Conservation (phyloP, 352 stramenopile genomes). For the Peronospora belbahrii region DNA sequence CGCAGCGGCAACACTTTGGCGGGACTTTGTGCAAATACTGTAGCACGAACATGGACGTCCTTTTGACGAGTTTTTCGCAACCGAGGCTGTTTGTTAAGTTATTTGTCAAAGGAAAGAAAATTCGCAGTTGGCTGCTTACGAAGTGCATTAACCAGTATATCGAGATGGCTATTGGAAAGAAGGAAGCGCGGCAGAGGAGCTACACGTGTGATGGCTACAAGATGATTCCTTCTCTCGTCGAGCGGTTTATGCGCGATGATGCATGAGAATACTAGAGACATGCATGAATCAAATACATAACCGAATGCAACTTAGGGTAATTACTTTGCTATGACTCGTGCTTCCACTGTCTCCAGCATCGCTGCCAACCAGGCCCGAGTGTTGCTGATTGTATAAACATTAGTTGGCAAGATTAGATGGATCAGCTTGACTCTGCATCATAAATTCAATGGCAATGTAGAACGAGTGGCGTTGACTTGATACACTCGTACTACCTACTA, state of each 20-base stretch:
- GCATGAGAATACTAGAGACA: conserved; percentile 1
- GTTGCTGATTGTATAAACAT: too few relatives aligned
- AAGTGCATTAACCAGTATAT: conserved; percentile 32
- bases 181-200: conserved; percentile 13
- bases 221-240: conserved; percentile 26
- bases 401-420: too few relatives aligned
- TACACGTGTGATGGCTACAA: conserved; percentile 24
- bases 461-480: too few relatives aligned
- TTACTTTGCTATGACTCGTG: too few relatives aligned
- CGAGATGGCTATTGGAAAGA: conserved; percentile 20
- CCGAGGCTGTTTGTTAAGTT: conserved; percentile 30
- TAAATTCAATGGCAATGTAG: too few relatives aligned
- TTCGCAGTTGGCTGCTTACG: conserved; percentile 20
- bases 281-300: neutral
- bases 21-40: conserved; percentile 37
- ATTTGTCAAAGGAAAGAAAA: conserved; percentile 22
- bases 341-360: too few relatives aligned
- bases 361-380: too few relatives aligned
- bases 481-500: too few relatives aligned
- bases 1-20: conserved; percentile 29
- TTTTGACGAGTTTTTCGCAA: conserved; percentile 32
- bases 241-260: conserved; percentile 28
- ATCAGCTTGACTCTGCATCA: too few relatives aligned
- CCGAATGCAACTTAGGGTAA: neutral
- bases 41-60: conserved; percentile 35